These are phyloP conservation scores for Ochetophila trinervis DNA, from an alignment of 306 rosid genomes.

Conservation along the genomic window DNA sequence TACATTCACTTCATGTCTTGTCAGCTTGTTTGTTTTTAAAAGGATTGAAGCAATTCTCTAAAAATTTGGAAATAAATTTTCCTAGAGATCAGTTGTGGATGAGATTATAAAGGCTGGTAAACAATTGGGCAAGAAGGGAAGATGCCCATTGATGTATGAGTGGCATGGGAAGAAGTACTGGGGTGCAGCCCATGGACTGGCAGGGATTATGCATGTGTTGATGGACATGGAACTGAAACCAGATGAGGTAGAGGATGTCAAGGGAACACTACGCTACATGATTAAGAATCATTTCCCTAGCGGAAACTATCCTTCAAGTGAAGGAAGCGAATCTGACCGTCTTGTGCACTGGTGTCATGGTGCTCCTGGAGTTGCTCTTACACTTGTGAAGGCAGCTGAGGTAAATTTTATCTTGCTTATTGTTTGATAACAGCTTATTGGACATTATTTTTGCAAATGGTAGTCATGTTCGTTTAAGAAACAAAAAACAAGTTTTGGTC, in stretches of 20 bases:
- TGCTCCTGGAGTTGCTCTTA: conserved; percentile 80
- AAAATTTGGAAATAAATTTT: conserved; percentile 25
- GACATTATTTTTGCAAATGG: not conserved
- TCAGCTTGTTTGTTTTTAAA: conserved; percentile 2
- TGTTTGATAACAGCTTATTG: not conserved
- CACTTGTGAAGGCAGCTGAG: conserved; percentile 76
- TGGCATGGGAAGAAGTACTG: conserved; percentile 96
- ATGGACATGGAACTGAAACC: conserved; percentile 74
- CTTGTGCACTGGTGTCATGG: conserved; percentile 97
- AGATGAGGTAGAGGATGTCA: conserved; percentile 77
- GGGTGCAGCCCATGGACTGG: conserved; percentile 97
- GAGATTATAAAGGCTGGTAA: conserved; percentile 65
- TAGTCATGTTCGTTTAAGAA: not conserved
- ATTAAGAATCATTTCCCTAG: conserved; percentile 60
- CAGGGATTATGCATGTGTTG: conserved; percentile 75
- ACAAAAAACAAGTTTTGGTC: not conserved
- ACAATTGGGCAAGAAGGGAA: conserved; percentile 50
- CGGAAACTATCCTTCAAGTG: conserved; percentile 81
- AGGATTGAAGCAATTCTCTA: not conserved
- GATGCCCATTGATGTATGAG: conserved; percentile 74
- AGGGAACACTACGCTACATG: conserved; percentile 64
- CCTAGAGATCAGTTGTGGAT: conserved; percentile 61
- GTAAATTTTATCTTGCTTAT: conserved; percentile 28
- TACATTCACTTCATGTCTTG: conserved; percentile 1
- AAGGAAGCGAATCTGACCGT: conserved; percentile 70